Evolutionary conservation across 2,329 filamentous ascomycete genomes (phyloP).

Genomic region (Beauveria brongniartii): DNA sequence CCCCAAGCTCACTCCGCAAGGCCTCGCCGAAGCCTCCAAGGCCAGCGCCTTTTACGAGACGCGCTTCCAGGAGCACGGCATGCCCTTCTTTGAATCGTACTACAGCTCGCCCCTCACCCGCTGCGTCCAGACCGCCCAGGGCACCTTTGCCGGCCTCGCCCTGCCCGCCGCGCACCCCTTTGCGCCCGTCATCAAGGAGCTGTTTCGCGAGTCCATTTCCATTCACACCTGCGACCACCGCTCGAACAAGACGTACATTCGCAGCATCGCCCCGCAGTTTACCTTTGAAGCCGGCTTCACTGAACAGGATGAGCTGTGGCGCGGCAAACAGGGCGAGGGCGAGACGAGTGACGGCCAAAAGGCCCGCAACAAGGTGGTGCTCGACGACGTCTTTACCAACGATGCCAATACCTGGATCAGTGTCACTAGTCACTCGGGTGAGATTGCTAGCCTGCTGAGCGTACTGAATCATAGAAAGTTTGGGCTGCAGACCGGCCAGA

Average conservation of each 20-base stretch:
- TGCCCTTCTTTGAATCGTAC: constrained; percentile 55
- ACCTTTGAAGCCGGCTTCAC: constrained; percentile 53
- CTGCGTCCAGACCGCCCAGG: constrained; percentile 53
- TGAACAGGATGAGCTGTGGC: constrained; percentile 44
- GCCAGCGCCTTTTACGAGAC: constrained; percentile 52
- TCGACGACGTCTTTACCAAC: constrained; percentile 49
- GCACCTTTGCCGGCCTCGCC: constrained; percentile 49
- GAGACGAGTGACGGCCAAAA: constrained; percentile 42
- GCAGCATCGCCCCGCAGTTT: constrained; percentile 42
- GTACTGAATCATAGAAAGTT: constrained; percentile 56
- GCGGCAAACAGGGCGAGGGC: constrained; percentile 23
- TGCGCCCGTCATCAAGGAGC: constrained; percentile 53
- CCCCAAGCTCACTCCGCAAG: constrained; percentile 50
- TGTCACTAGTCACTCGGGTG: constrained; percentile 52
- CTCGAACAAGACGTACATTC: constrained; percentile 45
- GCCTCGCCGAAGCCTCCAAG: constrained; percentile 47
- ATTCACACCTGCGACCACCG: constrained; percentile 63
- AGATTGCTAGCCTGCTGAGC: constrained; percentile 42
- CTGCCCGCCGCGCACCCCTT: constrained; percentile 46
- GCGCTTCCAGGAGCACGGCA: constrained; percentile 42
- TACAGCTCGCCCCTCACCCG: constrained; percentile 57
- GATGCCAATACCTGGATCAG: constrained; percentile 49
- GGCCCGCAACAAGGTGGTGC: constrained; percentile 36
- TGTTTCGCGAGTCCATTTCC: constrained; percentile 56
- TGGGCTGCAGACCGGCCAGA: constrained; percentile 54